Base-by-base conservation (phyloP, 2,329 filamentous ascomycete species). In the Gyromitra esculenta region DNA sequence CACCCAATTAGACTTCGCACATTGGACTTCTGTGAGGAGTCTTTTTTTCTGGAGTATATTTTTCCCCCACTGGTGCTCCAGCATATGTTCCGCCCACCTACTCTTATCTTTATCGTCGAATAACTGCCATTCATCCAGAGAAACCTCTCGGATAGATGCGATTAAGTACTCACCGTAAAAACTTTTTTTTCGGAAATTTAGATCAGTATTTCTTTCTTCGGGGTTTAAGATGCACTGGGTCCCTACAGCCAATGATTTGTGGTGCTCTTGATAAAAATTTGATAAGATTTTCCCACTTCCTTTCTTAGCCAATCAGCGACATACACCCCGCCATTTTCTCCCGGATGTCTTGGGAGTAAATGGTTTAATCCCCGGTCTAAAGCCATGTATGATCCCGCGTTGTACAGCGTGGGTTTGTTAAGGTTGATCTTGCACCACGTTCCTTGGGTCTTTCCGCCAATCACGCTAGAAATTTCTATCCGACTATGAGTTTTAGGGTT, bases 361-460 rank as follows among this genome's bases (percentile, higher is more conserved):
- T 69, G 48, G 37, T 74, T 74, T 15, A 74, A 37, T 37, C 39
- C 18, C 25, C 71, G 56, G 48, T 62, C 64, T 31, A 74, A 41
- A n/a, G 71, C 71, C 64, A 74, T 69, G 25, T 74, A 74, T n/a
- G 71, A 37, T 7, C 71, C 71, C 45, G 57, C 71, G 5, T 69
- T 63, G 18, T 74, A 74, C 18, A 35, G 13, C n/a, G 64, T 41
- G 43, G 35, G 11, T 37, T 62, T 68, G 31, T 64, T 71, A 63
- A 18, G 68, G 15, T 57, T 69, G 15, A 74, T 31, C 45, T 8
- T 69, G 39, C 71, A 74, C 71, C 64, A 74, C 5, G 71, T 74
- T 15, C 71, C 71, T 43, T 74, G 71, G 15, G 71, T 74, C 45
- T 62, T 74, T 7, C 71, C 71, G 9, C 71, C 64, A 64, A 74